A percentile compares a stretch with the other conserved stretches of the same genome.
These are phyloP conservation scores for Saccharomycopsis sp. DNA, from an alignment of 805 yeast species.

Conservation along the genomic window DNA sequence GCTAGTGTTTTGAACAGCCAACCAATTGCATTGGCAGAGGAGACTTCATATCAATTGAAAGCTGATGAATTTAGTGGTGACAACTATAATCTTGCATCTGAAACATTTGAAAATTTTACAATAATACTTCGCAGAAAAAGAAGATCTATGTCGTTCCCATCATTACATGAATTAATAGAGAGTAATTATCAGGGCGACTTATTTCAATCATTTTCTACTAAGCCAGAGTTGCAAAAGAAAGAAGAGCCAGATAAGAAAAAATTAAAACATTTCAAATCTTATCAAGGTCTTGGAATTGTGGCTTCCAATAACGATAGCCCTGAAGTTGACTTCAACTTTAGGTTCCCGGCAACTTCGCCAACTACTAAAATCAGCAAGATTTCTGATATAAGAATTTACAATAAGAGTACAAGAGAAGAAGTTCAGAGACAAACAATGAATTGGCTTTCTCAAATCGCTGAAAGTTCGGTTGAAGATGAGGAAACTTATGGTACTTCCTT, in stretches of 20 bases:
- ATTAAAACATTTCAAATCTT: conserved; percentile 16
- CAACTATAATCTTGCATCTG: no score
- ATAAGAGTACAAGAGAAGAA: conserved; percentile 1
- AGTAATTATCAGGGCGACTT: conserved; percentile 12
- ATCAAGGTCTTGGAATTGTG: conserved; percentile 10
- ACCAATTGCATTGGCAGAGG: conserved; percentile 3
- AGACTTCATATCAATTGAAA: neutral
- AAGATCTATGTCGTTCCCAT: conserved; percentile 10
- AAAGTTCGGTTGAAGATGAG: neutral
- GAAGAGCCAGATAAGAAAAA: neutral
- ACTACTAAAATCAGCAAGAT: neutral
- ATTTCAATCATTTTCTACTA: neutral
- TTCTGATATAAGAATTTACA: neutral
- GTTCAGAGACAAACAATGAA: conserved; percentile 9
- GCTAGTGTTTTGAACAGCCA: conserved; percentile 8
- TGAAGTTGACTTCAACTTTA: conserved; percentile 9
- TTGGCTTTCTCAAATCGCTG: conserved; percentile 11
- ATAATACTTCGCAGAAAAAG: conserved; percentile 6
- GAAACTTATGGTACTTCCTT: neutral
- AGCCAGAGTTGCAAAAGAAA: neutral
- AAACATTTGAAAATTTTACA: neutral
- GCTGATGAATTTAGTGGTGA: no score
- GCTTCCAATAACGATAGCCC: no score
- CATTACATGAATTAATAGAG: conserved; percentile 8
- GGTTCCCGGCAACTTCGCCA: conserved; percentile 9